Conservation (phyloP, 2,329 filamentous ascomycete species). For the Ophiocordyceps camponoti-floridani region DNA sequence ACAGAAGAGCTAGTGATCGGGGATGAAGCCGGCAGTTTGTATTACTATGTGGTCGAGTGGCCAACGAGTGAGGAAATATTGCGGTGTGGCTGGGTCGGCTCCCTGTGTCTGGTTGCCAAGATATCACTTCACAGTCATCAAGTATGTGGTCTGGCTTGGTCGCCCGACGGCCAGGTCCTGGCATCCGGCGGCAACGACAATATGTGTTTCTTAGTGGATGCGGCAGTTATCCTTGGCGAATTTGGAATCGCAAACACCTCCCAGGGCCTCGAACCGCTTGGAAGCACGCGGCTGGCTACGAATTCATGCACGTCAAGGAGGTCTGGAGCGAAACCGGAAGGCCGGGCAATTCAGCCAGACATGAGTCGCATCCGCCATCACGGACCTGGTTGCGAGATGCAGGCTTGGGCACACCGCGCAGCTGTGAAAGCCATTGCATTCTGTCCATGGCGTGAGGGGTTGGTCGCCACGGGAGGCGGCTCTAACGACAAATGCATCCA, state of each 20-base stretch:
- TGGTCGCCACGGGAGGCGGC: slow-evolving; percentile 82
- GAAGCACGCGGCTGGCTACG: neutral
- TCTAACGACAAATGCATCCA: slow-evolving; percentile 91
- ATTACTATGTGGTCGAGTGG: slow-evolving; percentile 88
- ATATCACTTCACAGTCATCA: slow-evolving; percentile 73
- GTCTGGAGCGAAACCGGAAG: too few species aligned
- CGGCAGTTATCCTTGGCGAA: slow-evolving; percentile 31
- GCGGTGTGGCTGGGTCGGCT: slow-evolving; percentile 54
- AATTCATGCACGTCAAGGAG: too few species aligned
- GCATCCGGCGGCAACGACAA: slow-evolving; percentile 92
- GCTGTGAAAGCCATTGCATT: slow-evolving; percentile 96
- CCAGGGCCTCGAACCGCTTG: neutral
- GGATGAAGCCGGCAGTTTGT: slow-evolving; percentile 66
- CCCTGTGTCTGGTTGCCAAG: slow-evolving; percentile 58
- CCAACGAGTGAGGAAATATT: slow-evolving; percentile 42
- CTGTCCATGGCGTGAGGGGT: slow-evolving; percentile 77
- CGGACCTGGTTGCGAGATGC: slow-evolving; percentile 38
- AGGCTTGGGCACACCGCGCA: slow-evolving; percentile 63
- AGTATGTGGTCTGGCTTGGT: slow-evolving; percentile 87
- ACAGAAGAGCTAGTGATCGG: slow-evolving; percentile 78
- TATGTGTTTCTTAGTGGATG: slow-evolving; percentile 63
- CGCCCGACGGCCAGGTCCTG: slow-evolving; percentile 55
- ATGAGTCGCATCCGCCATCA: slow-evolving; percentile 27
- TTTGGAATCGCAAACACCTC: neutral
- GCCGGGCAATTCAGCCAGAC: slow-evolving; percentile 4